A percentile compares a stretch with the other conserved stretches of the same genome.
phyloP scores from a whole-genome alignment of 2,329 filamentous ascomycete genomes.

The Metarhizium humberi region DNA sequence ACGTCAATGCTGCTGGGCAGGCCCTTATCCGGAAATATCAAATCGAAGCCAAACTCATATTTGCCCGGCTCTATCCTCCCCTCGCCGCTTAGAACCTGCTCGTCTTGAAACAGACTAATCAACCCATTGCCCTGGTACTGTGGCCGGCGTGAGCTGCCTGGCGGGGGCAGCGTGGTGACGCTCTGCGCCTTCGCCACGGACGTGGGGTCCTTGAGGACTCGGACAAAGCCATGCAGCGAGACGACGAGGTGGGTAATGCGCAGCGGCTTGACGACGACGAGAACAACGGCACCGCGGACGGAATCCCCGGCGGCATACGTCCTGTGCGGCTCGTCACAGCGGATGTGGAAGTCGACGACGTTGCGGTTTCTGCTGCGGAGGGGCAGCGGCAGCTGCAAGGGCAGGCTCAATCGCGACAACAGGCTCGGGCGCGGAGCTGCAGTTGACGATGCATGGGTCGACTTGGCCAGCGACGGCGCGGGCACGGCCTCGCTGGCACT shows the following conservation, averaged over 20 bases:
- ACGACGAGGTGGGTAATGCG: conserved; percentile 75
- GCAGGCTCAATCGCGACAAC: conserved; percentile 43
- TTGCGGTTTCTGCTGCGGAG: conserved; percentile 49
- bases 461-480: conserved; percentile 8
- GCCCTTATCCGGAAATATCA: conserved; percentile 58
- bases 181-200: conserved; percentile 42
- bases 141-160: conserved; percentile 27
- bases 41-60: conserved; percentile 72
- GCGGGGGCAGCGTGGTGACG: conserved; percentile 30
- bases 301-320: conserved; percentile 68
- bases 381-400: conserved; percentile 32
- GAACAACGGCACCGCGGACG: conserved; percentile 62
- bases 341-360: conserved; percentile 70
- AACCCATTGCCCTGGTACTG: conserved; percentile 68
- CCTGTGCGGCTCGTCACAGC: conserved; percentile 66
- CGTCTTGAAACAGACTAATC: conserved; percentile 75
- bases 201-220: conserved; percentile 64
- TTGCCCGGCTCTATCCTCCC: conserved; percentile 63
- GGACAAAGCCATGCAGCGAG: conserved; percentile 67
- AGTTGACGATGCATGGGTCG: conserved; percentile 8
- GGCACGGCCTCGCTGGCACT: conserved; percentile 9
- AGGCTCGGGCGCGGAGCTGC: conserved; percentile 25
- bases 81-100: conserved; percentile 70
- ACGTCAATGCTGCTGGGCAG: conserved; percentile 94
- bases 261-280: conserved; percentile 65